Base-by-base conservation (phyloP, 192 early-diverging fungal genomes). In the Backusella australiensis region DNA sequence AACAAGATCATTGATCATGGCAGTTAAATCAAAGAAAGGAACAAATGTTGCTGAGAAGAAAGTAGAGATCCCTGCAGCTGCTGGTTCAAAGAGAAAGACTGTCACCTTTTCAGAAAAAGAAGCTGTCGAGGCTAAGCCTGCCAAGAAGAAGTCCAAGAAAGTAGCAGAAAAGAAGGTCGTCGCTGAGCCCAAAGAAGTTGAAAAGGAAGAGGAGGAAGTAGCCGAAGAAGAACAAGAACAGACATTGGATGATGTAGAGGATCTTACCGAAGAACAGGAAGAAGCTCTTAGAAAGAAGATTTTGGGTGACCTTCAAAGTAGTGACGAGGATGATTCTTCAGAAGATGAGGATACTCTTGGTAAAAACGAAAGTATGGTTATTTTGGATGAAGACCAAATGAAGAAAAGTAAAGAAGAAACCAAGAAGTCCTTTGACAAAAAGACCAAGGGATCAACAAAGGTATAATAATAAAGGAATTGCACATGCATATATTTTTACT, bases 261-360 rank as follows among this genome's bases (percentile, higher is more conserved):
- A 83, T 3, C 63, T 83, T 66, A 71, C 79, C 15, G 76, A 84
- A 67, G 83, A 82, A 72, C 84, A 87, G 42, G 86, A 86, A 34
- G 80, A 78, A 19, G 77, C 77, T 21, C 65, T 85, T 52, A 72
- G 84, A 56, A 87, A 85, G 76, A 80, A 80, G 42, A 84, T 85
- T 34, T 74, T 79, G 32, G 80, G 80, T 36, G 80, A 81, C 32
- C 26, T 81, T 21, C 63, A 39, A 6, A 63, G 53, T 15, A 73
- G 72, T 36, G 80, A 79, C 34, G 82, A 72, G 49, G 78, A 81
- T n/a, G 74, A 75, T 44, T 74, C 49, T 29, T 72, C 65, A 38
- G 77, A 78, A 32, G 81, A 80, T 49, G 81, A 81, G 23, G 72
- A 80, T 49, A 52, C 39, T 23, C 53, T 78, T 56, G 73, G 29